phyloP scores from a whole-genome alignment of 192 early-diverging fungal species.

The Physocladia obscura region DNA sequence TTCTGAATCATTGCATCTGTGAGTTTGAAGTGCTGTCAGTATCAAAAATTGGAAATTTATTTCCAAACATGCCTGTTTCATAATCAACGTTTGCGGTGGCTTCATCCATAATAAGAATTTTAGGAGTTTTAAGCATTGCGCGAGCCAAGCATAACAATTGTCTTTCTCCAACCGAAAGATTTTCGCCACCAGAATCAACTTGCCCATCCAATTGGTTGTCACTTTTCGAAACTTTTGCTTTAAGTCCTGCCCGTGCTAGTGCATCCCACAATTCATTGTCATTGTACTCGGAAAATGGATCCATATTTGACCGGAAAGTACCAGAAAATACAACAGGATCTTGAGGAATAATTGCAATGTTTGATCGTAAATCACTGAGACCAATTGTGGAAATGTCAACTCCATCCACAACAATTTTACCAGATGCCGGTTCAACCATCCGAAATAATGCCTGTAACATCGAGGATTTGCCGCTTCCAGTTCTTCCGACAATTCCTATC shows the following conservation, averaged over 20 bases:
- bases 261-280: conserved; percentile 73
- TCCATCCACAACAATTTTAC: conserved; percentile 40
- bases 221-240: conserved; percentile 49
- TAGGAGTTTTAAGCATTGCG: conserved; percentile 49
- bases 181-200: conserved; percentile 80
- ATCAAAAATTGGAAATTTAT: too few relatives aligned
- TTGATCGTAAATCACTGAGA: conserved; percentile 33
- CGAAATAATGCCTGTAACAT: conserved; percentile 32
- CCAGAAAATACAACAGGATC: conserved; percentile 74
- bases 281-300: conserved; percentile 61
- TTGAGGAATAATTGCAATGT: conserved; percentile 80
- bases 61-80: too few relatives aligned
- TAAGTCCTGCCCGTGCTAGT: conserved; percentile 65
- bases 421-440: conserved; percentile 39
- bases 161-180: conserved; percentile 77
- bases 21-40: too few relatives aligned
- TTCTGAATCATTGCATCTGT: conserved; percentile 77
- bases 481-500: conserved; percentile 55
- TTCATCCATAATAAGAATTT: conserved; percentile 55
- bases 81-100: conserved; percentile 67
- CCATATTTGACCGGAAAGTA: conserved; percentile 64
- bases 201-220: conserved; percentile 60
- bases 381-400: conserved; percentile 33
- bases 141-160: conserved; percentile 59
- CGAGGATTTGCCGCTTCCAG: conserved; percentile 37